Evolutionary conservation across 148 eudicot genomes (phyloP), one percentile per base, ranked within the genome.

Genomic region (Camellia japonica): DNA sequence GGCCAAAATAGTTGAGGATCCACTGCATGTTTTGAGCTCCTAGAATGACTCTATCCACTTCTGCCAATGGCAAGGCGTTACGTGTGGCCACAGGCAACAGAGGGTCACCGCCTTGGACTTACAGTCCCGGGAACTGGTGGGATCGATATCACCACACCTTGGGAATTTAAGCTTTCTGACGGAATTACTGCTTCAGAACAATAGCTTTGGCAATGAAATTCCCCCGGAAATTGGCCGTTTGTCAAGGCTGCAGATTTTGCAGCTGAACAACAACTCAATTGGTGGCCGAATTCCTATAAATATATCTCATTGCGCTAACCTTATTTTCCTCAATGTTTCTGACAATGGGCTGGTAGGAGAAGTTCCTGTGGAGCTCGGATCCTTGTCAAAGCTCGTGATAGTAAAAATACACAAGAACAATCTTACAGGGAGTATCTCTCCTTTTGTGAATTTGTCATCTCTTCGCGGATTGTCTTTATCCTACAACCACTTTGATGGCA

Each of bases 361-460:
- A 30, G 38, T 30, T 30, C 38, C 38, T 30, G 38, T 30, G 1
- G 38, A 30, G 38, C 38, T 30, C 0, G 38, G 38, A 63, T 7
- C 64, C 44, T 71, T 87, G n/a, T 64, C 61, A 16, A 54, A 79
- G 43, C 82, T 88, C n/a, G 1, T 3, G 44, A 2, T 0, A 0
- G 41, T 63, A 41, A 0, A 0, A 0, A 30, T 30, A 30, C 0
- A 30, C 38, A 30, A 30, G 38, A 30, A 30, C 38, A 30, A 30
- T 30, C 38, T 30, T 30, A 30, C 38, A 30, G 38, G 38, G 38
- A 30, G 38, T 30, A 30, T 30, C 38, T 30, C 38, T 30, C 38
- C 38, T 30, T 30, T 30, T 30, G 38, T 0, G 38, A 30, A 30
- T 30, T 30, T 30, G 38, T 30, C 38, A 30, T 30, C 38, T 30